Percentiles rank a stretch among this genome's conserved stretches.
phyloP scores from a whole-genome alignment of 2,329 filamentous ascomycete species.

The Claviceps pazoutovae region DNA sequence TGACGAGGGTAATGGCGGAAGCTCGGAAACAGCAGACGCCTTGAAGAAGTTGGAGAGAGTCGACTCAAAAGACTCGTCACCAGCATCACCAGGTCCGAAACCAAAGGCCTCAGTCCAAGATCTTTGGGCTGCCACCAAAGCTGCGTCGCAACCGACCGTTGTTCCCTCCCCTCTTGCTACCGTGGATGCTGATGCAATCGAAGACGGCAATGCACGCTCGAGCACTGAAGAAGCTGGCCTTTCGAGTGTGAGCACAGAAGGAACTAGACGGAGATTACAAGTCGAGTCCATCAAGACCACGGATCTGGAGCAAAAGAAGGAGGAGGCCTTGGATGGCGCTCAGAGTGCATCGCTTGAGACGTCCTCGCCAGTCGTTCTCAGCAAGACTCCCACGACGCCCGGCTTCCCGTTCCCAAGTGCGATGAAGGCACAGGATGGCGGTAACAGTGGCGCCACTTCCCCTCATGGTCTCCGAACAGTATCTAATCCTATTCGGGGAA shows the following conservation, averaged over 20 bases:
- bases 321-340: conserved; percentile 70
- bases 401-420: conserved; percentile 30
- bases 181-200: background rate
- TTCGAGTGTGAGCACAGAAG: conserved; percentile 15
- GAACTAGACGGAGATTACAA: conserved; percentile 20
- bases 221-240: conserved; percentile 12
- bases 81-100: conserved; percentile 8
- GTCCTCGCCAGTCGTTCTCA: conserved; percentile 65
- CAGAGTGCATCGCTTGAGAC: conserved; percentile 70
- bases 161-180: background rate
- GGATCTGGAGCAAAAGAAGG: conserved; percentile 34
- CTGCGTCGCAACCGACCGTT: conserved; percentile 6
- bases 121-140: conserved; percentile 11
- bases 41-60: background rate
- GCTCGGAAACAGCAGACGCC: background rate
- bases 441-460: background rate
- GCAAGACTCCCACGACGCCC: conserved; percentile 69
- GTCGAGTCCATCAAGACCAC: conserved; percentile 43
- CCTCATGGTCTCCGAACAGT: conserved; percentile 29
- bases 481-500: conserved; percentile 31
- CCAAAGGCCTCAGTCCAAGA: conserved; percentile 17
- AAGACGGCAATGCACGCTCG: background rate
- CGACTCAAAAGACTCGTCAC: conserved; percentile 5
- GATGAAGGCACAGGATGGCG: conserved; percentile 4
- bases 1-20: background rate